These are phyloP conservation scores for Emmonsiellopsis sp. DNA, from an alignment of 2,329 filamentous ascomycete species.

Conservation along the genomic window DNA sequence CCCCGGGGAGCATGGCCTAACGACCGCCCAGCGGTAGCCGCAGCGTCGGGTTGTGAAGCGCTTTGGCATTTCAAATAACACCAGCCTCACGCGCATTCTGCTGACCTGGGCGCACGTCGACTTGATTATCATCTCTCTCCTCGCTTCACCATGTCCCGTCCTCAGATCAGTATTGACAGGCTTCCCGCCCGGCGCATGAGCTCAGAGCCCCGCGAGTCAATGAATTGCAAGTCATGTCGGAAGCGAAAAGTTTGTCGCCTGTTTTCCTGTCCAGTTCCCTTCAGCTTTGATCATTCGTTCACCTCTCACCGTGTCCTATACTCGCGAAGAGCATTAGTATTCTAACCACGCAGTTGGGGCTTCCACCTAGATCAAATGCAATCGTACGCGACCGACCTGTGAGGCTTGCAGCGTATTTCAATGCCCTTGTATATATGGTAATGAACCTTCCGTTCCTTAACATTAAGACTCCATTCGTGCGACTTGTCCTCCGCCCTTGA, in stretches of 20 bases:
- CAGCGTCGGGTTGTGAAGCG: too few species aligned
- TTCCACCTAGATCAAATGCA: slow-evolving; percentile 72
- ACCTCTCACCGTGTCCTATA: not conserved
- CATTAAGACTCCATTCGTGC: slow-evolving; percentile 8
- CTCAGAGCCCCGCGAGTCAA: slow-evolving; percentile 74
- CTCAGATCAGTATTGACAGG: slow-evolving; percentile 73
- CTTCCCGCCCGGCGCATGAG: slow-evolving; percentile 61
- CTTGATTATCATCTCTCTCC: not conserved
- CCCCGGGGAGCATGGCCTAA: too few species aligned
- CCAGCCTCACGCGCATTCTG: too few species aligned
- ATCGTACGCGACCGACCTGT: slow-evolving; percentile 71
- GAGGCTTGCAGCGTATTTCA: slow-evolving; percentile 87
- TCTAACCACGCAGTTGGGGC: slow-evolving; percentile 12
- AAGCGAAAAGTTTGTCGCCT: slow-evolving; percentile 66
- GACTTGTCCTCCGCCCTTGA: not conserved
- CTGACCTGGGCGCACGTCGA: too few species aligned
- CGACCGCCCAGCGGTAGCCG: too few species aligned
- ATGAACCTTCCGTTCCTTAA: slow-evolving; percentile 17
- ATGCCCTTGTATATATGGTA: slow-evolving; percentile 81
- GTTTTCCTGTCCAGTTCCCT: slow-evolving; percentile 9
- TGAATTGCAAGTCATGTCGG: slow-evolving; percentile 93
- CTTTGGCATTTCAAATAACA: too few species aligned
- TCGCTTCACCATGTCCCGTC: slow-evolving; percentile 51
- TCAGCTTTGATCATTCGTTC: not conserved
- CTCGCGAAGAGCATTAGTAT: not conserved